Base-by-base conservation (phyloP, 1,139 yeast genomes). In the Sugiyamaella novakii region DNA sequence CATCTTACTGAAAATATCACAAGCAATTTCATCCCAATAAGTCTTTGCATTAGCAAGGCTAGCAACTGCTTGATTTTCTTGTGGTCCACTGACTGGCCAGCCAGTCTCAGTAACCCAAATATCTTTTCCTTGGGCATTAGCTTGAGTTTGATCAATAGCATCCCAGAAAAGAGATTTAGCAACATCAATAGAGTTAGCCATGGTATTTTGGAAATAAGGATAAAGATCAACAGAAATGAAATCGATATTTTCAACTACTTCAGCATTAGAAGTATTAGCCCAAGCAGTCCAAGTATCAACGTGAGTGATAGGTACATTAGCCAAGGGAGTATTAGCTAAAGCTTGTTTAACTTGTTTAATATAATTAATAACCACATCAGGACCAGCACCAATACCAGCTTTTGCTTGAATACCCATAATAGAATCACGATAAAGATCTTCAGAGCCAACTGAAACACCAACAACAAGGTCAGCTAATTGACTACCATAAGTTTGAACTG, bases 71-170 rank as follows among this genome's bases (percentile, higher is more conserved):
- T 46, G 43, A 51, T 56, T 56, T 42, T 47, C 43, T 6, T 41
- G 18, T 12, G 50, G 36, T 15, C 61, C 61, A 29, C 54, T 48
- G 21, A 57, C 52, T 46, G 61, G 60, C 61, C 95, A 86, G 59
- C 95, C 95, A 58, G 95, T 86, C 74, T 87, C 95, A 71, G 95
- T 94, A 65, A 87, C 89, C 86, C 87, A 85, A 75, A 87, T 81
- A 69, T 84, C 92, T 54, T 76, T 73, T 66, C 86, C 81, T 56
- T 67, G 73, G 43, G 60, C 54, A 41, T 47, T 58, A 34, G 52
- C 50, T 47, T 42, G 29, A 42, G 57, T 54, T 45, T 57, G 47
- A 25, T 50, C 39, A 36, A 42, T 40, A 22, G 60, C 52, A 24
- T 50, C 50, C 42, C 40, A 44, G 46, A 57, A 57, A 40, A 58